Conservation (phyloP, 2,329 filamentous ascomycete species). For the Fusarium nurragi region DNA sequence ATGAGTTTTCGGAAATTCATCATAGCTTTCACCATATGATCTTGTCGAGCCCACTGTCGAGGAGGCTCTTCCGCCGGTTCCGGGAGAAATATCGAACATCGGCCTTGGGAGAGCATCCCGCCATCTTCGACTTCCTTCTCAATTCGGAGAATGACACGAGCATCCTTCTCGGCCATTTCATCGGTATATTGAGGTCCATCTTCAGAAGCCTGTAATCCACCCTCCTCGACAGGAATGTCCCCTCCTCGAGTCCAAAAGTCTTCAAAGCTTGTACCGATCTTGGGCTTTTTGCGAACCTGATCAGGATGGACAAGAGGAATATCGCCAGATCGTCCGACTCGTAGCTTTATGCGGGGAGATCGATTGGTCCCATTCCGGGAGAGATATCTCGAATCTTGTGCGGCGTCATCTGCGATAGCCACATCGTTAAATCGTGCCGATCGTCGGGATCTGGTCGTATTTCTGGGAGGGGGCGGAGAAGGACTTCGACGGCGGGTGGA, state of each 20-base stretch:
- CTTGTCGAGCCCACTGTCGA: constrained; percentile 84
- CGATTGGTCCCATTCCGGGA: constrained; percentile 42
- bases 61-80: constrained; percentile 78
- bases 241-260: constrained; percentile 66
- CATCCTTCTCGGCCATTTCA: constrained; percentile 73
- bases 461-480: constrained; percentile 53
- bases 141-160: constrained; percentile 72
- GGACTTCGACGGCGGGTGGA: constrained; percentile 53
- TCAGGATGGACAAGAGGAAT: constrained; percentile 69
- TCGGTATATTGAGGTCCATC: constrained; percentile 67
- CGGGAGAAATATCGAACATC: constrained; percentile 77
- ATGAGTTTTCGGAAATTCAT: constrained; percentile 84
- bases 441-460: constrained; percentile 55
- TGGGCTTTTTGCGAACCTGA: constrained; percentile 63
- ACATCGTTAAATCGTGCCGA: constrained; percentile 53
- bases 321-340: constrained; percentile 50
- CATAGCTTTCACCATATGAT: constrained; percentile 84
- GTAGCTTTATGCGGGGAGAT: constrained; percentile 60
- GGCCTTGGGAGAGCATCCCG: constrained; percentile 75
- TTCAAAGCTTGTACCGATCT: constrained; percentile 63
- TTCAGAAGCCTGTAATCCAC: constrained; percentile 64
- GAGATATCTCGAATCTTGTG: constrained; percentile 21
- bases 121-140: constrained; percentile 78
- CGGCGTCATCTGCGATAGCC: constrained; percentile 27
- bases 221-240: constrained; percentile 64